A percentile compares a stretch with the other conserved stretches of the same genome.
Conservation (phyloP, 257 asterid species). For the Galeopsis tetrahit region DNA sequence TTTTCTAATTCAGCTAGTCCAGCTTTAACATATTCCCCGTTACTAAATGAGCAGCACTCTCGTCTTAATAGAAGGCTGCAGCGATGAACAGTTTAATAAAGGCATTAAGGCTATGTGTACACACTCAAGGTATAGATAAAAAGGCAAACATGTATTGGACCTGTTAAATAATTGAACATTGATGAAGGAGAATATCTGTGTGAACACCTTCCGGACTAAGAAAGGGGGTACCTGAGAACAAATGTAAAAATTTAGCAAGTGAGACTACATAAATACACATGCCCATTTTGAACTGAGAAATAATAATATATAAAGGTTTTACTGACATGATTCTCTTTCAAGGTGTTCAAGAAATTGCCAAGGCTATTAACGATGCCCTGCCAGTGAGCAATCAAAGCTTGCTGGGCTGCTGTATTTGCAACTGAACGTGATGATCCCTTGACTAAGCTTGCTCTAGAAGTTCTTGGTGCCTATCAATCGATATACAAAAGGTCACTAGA, state of each 20-base stretch:
- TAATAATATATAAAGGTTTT: conserved; percentile 26
- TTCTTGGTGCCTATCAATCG: conserved; percentile 82
- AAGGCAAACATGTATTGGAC: conserved; percentile 42
- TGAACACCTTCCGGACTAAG: conserved; percentile 96
- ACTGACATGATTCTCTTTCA: conserved; percentile 86
- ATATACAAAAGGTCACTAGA: conserved; percentile 22
- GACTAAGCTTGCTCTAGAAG: conserved; percentile 98
- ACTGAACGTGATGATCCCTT: conserved; percentile 95
- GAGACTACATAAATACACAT: conserved; percentile 10
- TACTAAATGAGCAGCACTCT: conserved; percentile 97
- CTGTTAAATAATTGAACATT: conserved; percentile 97
- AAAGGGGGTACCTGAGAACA: conserved; percentile 86
- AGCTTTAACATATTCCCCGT: conserved; percentile 96
- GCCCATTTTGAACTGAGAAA: conserved; percentile 21
- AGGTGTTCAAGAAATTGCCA: conserved; percentile 76
- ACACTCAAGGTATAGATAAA: conserved; percentile 21
- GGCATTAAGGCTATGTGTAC: conserved; percentile 18
- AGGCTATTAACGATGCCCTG: conserved; percentile 96
- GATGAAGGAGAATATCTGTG: conserved; percentile 96
- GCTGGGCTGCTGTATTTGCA: conserved; percentile 87
- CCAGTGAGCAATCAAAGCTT: conserved; percentile 98
- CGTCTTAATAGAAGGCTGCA: conserved; percentile 90
- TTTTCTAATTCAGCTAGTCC: conserved; percentile 92
- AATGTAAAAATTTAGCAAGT: conserved; percentile 17
- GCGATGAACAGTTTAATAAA: conserved; percentile 25